Conservation (phyloP, 2,329 filamentous ascomycete species). For the Chaetomiaceae sp. region DNA sequence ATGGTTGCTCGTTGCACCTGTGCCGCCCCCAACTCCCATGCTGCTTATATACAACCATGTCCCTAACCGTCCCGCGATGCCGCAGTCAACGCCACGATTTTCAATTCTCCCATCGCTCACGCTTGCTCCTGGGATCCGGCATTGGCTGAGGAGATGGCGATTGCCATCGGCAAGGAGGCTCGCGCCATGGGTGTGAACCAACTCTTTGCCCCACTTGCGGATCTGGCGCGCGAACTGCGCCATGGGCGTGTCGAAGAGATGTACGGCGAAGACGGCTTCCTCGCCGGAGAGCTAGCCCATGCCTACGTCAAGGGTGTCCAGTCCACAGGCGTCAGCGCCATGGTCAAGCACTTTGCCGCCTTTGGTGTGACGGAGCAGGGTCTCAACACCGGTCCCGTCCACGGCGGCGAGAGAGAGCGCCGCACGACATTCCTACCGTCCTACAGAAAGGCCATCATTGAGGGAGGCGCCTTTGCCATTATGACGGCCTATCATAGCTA, state of each 20-base stretch:
- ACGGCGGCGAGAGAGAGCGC: constrained; percentile 48
- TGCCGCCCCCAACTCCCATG: too few species aligned
- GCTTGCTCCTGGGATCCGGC: constrained; percentile 64
- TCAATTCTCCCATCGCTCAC: constrained; percentile 69
- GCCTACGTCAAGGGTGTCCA: constrained; percentile 54
- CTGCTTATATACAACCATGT: too few species aligned
- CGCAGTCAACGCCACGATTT: constrained; percentile 61
- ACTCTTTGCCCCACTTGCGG: constrained; percentile 63
- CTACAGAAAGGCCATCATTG: constrained; percentile 65
- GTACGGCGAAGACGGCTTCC: constrained; percentile 61
- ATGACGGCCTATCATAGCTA: constrained; percentile 74
- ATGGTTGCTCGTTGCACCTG: too few species aligned
- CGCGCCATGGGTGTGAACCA: constrained; percentile 65
- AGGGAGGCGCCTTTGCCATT: constrained; percentile 59
- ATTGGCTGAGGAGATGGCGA: constrained; percentile 60
- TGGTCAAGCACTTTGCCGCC: constrained; percentile 69
- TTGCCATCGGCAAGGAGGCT: constrained; percentile 59
- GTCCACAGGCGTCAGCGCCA: constrained; percentile 58
- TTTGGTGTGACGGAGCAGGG: constrained; percentile 66
- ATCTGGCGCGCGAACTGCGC: constrained; percentile 64
- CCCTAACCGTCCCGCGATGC: background rate
- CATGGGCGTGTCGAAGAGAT: constrained; percentile 71
- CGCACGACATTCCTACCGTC: constrained; percentile 51
- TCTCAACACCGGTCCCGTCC: constrained; percentile 57
- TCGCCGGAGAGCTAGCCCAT: constrained; percentile 63